These are phyloP conservation scores for Pestalotiopsis sp. DNA, from an alignment of 2,329 filamentous ascomycete genomes.

Conservation along the genomic window DNA sequence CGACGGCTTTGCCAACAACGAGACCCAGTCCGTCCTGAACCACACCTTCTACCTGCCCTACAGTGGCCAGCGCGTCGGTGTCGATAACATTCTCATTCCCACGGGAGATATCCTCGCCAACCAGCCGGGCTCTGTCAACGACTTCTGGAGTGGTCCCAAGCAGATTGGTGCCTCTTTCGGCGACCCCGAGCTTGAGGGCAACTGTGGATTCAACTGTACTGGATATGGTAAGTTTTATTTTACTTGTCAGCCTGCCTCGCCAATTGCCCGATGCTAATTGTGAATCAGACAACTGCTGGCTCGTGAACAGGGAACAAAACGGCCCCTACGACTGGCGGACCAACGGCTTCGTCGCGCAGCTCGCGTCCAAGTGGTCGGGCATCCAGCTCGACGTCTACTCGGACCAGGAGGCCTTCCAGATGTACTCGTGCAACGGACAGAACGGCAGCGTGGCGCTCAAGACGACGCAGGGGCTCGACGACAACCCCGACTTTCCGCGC, in stretches of 20 bases:
- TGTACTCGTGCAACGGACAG: conserved; percentile 81
- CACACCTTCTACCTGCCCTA: conserved; percentile 76
- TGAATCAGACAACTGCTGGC: conserved; percentile 64
- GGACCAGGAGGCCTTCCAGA: conserved; percentile 85
- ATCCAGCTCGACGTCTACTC: conserved; percentile 81
- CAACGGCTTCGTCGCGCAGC: conserved; percentile 61
- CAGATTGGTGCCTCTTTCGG: conserved; percentile 72
- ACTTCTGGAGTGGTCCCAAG: conserved; percentile 84
- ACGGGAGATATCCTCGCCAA: conserved; percentile 77
- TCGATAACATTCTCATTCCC: conserved; percentile 74
- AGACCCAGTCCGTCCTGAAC: conserved; percentile 67
- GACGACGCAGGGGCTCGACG: conserved; percentile 66
- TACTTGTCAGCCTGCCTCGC: no score
- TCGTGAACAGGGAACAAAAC: conserved; percentile 64
- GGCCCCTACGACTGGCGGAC: conserved; percentile 66
- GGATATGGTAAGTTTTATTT: conserved; percentile 70
- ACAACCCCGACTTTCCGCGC: conserved; percentile 57
- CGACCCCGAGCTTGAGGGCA: conserved; percentile 63
- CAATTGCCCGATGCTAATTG: not conserved
- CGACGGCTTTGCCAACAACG: conserved; percentile 75
- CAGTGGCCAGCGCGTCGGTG: conserved; percentile 68
- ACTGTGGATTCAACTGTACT: conserved; percentile 81
- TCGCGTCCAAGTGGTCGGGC: conserved; percentile 76
- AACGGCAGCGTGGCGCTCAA: conserved; percentile 74
- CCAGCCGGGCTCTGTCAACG: conserved; percentile 68